Evolutionary conservation across 1,139 yeast species (phyloP).

Genomic region (Candida tropicalis): DNA sequence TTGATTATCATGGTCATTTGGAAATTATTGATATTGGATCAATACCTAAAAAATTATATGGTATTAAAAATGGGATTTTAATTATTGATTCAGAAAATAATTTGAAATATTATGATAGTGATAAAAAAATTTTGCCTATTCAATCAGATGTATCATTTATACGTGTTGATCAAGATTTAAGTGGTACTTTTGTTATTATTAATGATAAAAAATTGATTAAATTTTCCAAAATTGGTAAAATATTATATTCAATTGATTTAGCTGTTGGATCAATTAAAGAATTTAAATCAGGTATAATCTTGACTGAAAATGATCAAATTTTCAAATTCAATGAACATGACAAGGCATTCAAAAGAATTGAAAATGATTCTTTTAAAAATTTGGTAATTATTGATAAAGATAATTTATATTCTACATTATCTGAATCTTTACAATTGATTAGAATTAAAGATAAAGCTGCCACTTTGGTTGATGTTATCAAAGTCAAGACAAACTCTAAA

Average conservation of each 20-base stretch:
- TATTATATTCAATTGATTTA: conserved; percentile 8
- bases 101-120: conserved; percentile 11
- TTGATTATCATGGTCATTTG: conserved; percentile 13
- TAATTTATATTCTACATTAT: conserved; percentile 12
- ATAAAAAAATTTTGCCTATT: conserved; percentile 2
- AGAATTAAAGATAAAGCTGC: conserved; percentile 10
- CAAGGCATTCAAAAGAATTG: conserved; percentile 13
- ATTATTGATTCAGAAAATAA: conserved; percentile 21
- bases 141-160: conserved; percentile 8
- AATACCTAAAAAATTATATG: conserved; percentile 8
- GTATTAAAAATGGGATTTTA: conserved; percentile 20
- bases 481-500: conserved; percentile 7
- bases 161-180: conserved; percentile 15
- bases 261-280: conserved; percentile 17
- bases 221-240: conserved; percentile 14
- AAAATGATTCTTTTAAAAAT: conserved; percentile 15
- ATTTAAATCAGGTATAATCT: conserved; percentile 23
- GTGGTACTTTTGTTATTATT: conserved; percentile 18
- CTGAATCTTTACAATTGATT: conserved; percentile 13
- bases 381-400: conserved; percentile 17
- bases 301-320: conserved; percentile 22
- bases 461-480: conserved; percentile 8
- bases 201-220: conserved; percentile 16
- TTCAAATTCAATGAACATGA: conserved; percentile 16
- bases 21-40: conserved; percentile 8